Percentiles rank a stretch among this genome's conserved stretches.
phyloP scores from a whole-genome alignment of 2,329 filamentous ascomycete species.

The Proliferodiscus dingleyae region DNA sequence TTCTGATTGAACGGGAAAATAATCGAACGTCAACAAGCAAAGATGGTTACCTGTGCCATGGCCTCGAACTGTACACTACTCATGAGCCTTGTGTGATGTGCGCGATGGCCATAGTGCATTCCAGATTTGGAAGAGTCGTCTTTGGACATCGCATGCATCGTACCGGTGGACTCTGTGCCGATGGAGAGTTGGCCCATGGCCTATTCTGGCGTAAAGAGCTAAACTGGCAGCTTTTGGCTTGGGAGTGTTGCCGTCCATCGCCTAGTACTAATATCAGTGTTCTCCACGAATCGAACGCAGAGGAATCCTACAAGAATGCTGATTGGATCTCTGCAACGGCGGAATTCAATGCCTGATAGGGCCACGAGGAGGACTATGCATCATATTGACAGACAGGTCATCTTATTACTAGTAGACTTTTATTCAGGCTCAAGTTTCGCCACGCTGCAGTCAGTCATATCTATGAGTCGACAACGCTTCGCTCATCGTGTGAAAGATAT shows the following conservation, averaged over 20 bases:
- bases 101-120: conserved; percentile 93
- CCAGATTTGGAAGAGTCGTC: conserved; percentile 80
- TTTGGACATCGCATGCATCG: conserved; percentile 74
- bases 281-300: neutral
- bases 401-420: too few relatives aligned
- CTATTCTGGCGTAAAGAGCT: conserved; percentile 71
- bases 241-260: conserved; percentile 44
- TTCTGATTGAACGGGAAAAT: conserved; percentile 55
- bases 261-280: neutral
- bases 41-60: conserved; percentile 89
- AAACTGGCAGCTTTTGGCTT: conserved; percentile 80
- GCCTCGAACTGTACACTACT: conserved; percentile 87
- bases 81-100: conserved; percentile 97
- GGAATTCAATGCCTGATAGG: neutral
- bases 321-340: neutral
- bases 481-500: too few relatives aligned
- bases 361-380: too few relatives aligned
- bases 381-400: too few relatives aligned
- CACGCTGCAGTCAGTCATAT: too few relatives aligned
- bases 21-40: conserved; percentile 57
- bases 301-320: neutral
- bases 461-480: too few relatives aligned
- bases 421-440: too few relatives aligned
- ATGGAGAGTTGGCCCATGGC: conserved; percentile 61
- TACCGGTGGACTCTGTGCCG: conserved; percentile 79